Conservation (phyloP, 768 basidiomycete species). For the Leccinum rimulosum region DNA sequence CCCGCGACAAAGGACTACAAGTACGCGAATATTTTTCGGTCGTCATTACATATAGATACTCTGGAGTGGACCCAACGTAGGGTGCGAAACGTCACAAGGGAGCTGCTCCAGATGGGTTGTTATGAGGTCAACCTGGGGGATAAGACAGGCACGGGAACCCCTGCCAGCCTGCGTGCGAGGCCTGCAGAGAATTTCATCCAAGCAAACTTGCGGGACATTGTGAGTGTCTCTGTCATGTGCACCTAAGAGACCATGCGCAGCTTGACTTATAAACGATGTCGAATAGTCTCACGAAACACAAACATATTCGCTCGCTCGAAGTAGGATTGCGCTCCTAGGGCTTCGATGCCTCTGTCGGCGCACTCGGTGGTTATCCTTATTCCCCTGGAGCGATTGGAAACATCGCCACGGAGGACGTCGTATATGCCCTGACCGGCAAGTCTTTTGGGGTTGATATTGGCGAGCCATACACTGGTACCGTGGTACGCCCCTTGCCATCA, state of each 20-base stretch:
- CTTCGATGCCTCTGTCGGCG: conserved; percentile 81
- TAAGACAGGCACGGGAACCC: conserved; percentile 85
- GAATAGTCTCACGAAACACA: conserved; percentile 69
- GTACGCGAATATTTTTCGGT: conserved; percentile 88
- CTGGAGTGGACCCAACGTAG: conserved; percentile 67
- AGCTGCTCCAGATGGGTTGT: conserved; percentile 85
- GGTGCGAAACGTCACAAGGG: conserved; percentile 69
- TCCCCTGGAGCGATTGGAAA: conserved; percentile 96
- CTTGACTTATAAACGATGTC: not conserved
- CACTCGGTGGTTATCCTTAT: conserved; percentile 93
- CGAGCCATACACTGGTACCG: conserved; percentile 14
- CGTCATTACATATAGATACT: conserved; percentile 80
- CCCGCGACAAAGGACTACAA: conserved; percentile 57
- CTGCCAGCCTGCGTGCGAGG: conserved; percentile 60
- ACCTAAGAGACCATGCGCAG: not conserved
- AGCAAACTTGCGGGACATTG: conserved; percentile 61
- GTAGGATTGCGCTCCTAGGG: conserved; percentile 64
- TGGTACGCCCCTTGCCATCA: not conserved
- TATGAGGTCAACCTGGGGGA: conserved; percentile 93
- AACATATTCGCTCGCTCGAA: conserved; percentile 68
- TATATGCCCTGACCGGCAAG: conserved; percentile 76
- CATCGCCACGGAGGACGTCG: conserved; percentile 88
- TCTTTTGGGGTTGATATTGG: conserved; percentile 52
- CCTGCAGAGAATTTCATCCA: conserved; percentile 52
- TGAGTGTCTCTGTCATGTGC: conserved; percentile 23